phyloP scores from a whole-genome alignment of 257 asterid species.

The Galeopsis tetrahit region DNA sequence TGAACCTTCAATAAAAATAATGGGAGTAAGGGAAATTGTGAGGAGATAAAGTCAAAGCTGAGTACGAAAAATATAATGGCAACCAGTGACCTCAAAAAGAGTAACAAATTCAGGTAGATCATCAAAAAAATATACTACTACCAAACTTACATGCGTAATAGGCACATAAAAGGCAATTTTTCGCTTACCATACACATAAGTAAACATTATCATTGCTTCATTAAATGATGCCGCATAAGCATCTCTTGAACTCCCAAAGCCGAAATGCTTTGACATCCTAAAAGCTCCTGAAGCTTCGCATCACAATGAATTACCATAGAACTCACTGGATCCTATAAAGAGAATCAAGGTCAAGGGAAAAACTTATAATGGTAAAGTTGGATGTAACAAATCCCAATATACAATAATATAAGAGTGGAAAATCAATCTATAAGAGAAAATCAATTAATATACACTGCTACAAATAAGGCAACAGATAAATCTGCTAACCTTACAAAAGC shows the following conservation, averaged over 20 bases:
- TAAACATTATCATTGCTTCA: slow-evolving; percentile 42
- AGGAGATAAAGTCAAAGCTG: not conserved
- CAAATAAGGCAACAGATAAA: slow-evolving; percentile 1
- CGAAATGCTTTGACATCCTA: slow-evolving; percentile 64
- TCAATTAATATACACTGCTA: not conserved
- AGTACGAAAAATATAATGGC: too few relatives aligned
- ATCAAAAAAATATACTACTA: not conserved
- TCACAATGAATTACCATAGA: slow-evolving; percentile 55
- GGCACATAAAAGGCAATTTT: slow-evolving; percentile 8
- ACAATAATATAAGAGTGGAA: not conserved
- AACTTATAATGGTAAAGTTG: not conserved
- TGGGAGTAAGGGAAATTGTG: not conserved
- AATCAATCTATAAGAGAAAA: not conserved
- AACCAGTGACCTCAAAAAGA: not conserved
- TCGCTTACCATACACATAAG: slow-evolving; percentile 45
- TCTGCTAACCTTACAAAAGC: not conserved
- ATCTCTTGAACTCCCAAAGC: slow-evolving; percentile 60
- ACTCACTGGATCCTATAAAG: slow-evolving; percentile 56
- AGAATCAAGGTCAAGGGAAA: slow-evolving; percentile 28
- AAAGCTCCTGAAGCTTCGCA: slow-evolving; percentile 59
- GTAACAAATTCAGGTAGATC: slow-evolving; percentile 15
- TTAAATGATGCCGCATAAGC: slow-evolving; percentile 53
- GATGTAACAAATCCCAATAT: slow-evolving; percentile 19
- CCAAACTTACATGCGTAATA: not conserved
- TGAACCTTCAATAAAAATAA: not conserved